Evolutionary conservation across 1,284 basidiomycete genomes (phyloP).

Genomic region (Hortiboletus rubellus): DNA sequence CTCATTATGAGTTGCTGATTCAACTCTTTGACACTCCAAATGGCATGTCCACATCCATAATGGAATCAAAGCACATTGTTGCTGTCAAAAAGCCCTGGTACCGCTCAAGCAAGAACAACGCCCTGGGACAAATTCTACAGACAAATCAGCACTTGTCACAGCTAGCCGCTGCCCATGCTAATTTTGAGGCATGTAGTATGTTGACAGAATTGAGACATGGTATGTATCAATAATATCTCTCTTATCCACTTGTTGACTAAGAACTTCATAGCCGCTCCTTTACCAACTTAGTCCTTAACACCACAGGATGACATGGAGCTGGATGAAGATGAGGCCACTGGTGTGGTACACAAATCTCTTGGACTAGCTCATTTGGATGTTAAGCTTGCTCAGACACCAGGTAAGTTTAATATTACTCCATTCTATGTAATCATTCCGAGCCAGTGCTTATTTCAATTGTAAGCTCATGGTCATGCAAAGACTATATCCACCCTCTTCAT

Average conservation of each 20-base stretch:
- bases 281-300: too few relatives aligned
- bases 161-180: neutral
- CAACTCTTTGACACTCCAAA: neutral
- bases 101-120: neutral
- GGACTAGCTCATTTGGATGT: neutral
- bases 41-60: slow-evolving; percentile 2
- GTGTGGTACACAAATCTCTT: neutral
- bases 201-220: too few relatives aligned
- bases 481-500: too few relatives aligned
- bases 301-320: too few relatives aligned
- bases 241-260: too few relatives aligned
- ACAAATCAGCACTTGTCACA: slow-evolving; percentile 1
- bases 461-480: too few relatives aligned
- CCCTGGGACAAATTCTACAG: neutral
- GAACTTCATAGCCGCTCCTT: too few relatives aligned
- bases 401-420: too few relatives aligned
- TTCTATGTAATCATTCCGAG: too few relatives aligned
- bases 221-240: too few relatives aligned
- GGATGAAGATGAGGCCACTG: too few relatives aligned
- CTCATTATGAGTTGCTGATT: slow-evolving; percentile 1
- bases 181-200: neutral
- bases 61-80: neutral
- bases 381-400: neutral
- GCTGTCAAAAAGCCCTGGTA: neutral
- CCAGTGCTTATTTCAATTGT: too few relatives aligned